These are phyloP conservation scores for Didymella lethalis DNA, from an alignment of 2,329 filamentous ascomycete species.

Conservation along the genomic window DNA sequence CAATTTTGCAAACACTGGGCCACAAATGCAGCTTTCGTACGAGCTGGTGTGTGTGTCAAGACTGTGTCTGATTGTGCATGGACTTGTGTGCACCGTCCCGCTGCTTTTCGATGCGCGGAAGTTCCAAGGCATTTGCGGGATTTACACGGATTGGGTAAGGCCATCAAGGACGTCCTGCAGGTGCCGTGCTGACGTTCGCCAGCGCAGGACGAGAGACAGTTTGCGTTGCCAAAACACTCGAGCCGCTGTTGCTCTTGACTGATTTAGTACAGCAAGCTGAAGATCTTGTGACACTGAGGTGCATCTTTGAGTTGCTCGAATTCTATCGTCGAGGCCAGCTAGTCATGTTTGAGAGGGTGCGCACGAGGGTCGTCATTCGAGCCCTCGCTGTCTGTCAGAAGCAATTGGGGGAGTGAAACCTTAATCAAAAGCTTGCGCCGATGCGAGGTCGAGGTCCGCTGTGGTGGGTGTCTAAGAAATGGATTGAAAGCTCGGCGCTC, in stretches of 20 bases:
- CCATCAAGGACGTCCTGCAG: constrained; percentile 19
- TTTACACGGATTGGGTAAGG: constrained; percentile 26
- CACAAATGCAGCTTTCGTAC: background rate
- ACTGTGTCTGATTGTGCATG: constrained; percentile 1
- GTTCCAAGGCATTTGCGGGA: constrained; percentile 25
- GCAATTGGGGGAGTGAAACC: constrained; percentile 5
- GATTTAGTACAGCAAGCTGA: background rate
- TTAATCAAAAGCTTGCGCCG: constrained; percentile 15
- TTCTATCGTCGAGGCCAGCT: background rate
- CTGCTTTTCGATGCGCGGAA: constrained; percentile 13
- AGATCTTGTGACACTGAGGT: background rate
- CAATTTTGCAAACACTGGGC: background rate
- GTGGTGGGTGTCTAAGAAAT: constrained; percentile 9
- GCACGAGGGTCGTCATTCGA: background rate
- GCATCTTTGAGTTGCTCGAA: background rate
- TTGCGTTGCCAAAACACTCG: constrained; percentile 15
- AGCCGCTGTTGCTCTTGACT: constrained; percentile 3
- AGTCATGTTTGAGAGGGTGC: constrained; percentile 1
- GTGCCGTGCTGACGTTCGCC: constrained; percentile 12
- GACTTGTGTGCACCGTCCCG: constrained; percentile 2
- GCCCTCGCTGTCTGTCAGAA: background rate
- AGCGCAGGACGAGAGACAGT: constrained; percentile 18
- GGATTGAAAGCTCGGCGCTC: constrained; percentile 15
- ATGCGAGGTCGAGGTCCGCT: constrained; percentile 8
- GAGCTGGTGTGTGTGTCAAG: background rate